Conservation (phyloP, 2,329 filamentous ascomycete genomes). For the Trichoderma semiorbis region DNA sequence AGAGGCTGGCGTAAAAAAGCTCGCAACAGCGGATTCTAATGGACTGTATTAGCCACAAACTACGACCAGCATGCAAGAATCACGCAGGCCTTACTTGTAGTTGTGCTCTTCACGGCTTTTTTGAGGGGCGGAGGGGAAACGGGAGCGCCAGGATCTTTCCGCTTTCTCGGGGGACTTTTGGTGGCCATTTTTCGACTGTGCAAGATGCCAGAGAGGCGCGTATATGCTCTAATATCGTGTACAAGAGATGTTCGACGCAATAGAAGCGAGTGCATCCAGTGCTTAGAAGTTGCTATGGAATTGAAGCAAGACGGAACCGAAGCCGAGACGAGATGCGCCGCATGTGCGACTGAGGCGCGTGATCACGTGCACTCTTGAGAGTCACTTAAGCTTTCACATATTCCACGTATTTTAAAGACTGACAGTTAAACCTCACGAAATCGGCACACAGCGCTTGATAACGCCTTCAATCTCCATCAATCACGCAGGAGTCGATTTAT, state of each 20-base stretch:
- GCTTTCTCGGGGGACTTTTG: slow-evolving; percentile 28
- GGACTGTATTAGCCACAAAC: background rate
- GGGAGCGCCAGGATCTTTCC: slow-evolving; percentile 38
- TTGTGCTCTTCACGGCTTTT: slow-evolving; percentile 49
- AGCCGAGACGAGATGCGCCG: background rate
- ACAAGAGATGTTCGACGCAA: background rate
- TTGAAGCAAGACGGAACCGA: background rate
- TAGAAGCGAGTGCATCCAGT: background rate
- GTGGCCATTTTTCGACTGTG: slow-evolving; percentile 26
- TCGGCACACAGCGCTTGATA: too few species aligned
- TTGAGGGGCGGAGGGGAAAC: slow-evolving; percentile 54
- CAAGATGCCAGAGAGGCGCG: background rate
- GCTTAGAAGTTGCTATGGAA: background rate
- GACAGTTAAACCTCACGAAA: background rate
- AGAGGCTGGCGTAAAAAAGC: slow-evolving; percentile 84
- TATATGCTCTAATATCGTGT: background rate
- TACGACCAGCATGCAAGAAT: background rate
- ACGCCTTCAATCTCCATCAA: background rate
- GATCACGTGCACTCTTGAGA: slow-evolving; percentile 28
- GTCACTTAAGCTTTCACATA: background rate
- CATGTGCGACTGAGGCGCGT: slow-evolving; percentile 26
- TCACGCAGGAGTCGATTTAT: background rate
- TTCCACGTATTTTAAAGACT: background rate
- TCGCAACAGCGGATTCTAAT: slow-evolving; percentile 66
- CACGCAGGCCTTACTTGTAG: slow-evolving; percentile 44